A percentile compares a stretch with the other conserved stretches of the same genome.
phyloP scores from a whole-genome alignment of 257 asterid genomes.

The Nicotiana noctiflora region DNA sequence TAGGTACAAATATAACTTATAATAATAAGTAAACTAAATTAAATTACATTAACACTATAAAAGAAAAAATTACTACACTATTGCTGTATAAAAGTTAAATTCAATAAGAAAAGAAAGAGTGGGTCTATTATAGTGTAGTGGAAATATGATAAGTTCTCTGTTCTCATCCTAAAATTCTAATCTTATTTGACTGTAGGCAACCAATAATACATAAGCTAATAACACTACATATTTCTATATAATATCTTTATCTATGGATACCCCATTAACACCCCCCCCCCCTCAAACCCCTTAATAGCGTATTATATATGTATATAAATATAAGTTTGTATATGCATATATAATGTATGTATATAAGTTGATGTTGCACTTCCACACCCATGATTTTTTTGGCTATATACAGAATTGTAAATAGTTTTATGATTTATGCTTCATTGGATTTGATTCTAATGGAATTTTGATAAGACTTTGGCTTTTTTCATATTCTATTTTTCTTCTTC shows the following conservation, averaged over 20 bases:
- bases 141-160: slow-evolving; percentile 44
- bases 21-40: too few relatives aligned
- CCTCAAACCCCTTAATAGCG: neutral
- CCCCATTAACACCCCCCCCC: neutral
- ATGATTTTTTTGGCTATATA: neutral
- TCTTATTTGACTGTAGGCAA: slow-evolving; percentile 22
- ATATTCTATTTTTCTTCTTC: slow-evolving; percentile 17
- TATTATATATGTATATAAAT: slow-evolving; percentile 3
- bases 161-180: slow-evolving; percentile 7
- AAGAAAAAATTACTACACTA: too few relatives aligned
- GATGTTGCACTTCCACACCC: neutral
- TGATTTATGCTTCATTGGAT: neutral
- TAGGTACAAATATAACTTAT: too few relatives aligned
- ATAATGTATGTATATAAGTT: slow-evolving; percentile 2
- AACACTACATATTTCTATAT: slow-evolving; percentile 15
- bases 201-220: slow-evolving; percentile 18
- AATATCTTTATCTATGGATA: neutral
- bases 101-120: too few relatives aligned
- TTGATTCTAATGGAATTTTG: slow-evolving; percentile 35
- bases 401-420: neutral
- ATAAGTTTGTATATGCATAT: slow-evolving; percentile 1
- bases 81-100: too few relatives aligned
- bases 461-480: slow-evolving; percentile 24
- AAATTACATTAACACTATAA: too few relatives aligned
- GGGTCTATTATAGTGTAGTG: slow-evolving; percentile 19